A percentile compares a stretch with the other conserved stretches of the same genome.
phyloP scores from a whole-genome alignment of 305 asterid genomes.

The Euphrasia arctica region DNA sequence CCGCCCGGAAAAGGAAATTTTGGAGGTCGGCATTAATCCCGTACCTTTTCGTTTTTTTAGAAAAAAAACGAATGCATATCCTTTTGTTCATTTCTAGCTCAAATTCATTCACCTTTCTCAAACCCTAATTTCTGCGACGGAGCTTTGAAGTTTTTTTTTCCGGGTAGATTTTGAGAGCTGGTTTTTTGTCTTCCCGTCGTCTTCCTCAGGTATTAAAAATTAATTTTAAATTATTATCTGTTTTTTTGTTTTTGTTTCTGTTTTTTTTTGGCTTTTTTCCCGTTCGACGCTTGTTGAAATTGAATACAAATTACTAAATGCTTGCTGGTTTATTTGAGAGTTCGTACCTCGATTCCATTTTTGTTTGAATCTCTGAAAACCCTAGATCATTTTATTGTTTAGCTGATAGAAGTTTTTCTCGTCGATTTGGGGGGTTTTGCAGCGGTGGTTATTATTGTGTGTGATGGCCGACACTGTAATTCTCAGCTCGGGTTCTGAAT shows the following conservation, averaged over 20 bases:
- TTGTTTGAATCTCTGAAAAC: conserved; percentile 1
- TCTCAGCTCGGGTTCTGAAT: conserved; percentile 17
- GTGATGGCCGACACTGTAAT: conserved; percentile 25
- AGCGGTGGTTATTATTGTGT: conserved; percentile 20
- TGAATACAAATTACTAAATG: too few relatives aligned
- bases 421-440: conserved; percentile 7
- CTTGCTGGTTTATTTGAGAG: neutral
- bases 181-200: neutral
- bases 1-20: conserved; percentile 29
- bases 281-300: neutral
- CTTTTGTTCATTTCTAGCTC: neutral
- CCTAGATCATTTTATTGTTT: conserved; percentile 6
- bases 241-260: too few relatives aligned
- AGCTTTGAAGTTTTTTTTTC: neutral
- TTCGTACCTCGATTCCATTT: conserved; percentile 1
- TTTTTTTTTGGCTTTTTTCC: neutral
- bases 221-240: too few relatives aligned
- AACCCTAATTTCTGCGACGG: conserved; percentile 30
- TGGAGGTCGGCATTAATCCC: conserved; percentile 26
- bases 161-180: neutral
- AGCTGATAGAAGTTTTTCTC: conserved; percentile 12
- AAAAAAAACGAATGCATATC: neutral
- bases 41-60: neutral
- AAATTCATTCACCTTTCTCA: conserved; percentile 8
- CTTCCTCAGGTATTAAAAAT: neutral